A percentile compares a stretch with the other conserved stretches of the same genome.
phyloP scores from a whole-genome alignment of 768 basidiomycete species.

The Pleurotus salmoneostramineus region DNA sequence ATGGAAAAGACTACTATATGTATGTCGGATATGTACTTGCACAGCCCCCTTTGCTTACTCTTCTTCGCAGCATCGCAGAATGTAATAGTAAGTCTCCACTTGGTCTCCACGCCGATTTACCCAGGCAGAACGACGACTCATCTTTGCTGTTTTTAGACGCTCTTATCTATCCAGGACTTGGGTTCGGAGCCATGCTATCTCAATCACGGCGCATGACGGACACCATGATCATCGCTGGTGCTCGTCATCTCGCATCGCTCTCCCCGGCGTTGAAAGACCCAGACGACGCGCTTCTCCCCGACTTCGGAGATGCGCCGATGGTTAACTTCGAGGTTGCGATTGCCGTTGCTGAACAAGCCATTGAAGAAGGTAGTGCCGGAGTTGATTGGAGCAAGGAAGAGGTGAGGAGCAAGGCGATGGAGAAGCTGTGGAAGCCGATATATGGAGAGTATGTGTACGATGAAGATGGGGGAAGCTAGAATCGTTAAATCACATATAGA shows the following conservation, averaged over 20 bases:
- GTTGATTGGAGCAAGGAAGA: slow-evolving; percentile 58
- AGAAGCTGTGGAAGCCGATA: slow-evolving; percentile 58
- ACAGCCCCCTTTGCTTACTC: neutral
- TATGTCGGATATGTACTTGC: slow-evolving; percentile 26
- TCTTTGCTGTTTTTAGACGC: slow-evolving; percentile 38
- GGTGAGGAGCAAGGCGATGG: slow-evolving; percentile 45
- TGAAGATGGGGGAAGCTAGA: slow-evolving; percentile 38
- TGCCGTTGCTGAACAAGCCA: slow-evolving; percentile 75
- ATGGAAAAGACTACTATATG: slow-evolving; percentile 66
- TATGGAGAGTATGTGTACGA: slow-evolving; percentile 68
- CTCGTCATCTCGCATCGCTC: slow-evolving; percentile 67
- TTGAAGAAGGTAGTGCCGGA: slow-evolving; percentile 63
- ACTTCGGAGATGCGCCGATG: slow-evolving; percentile 66
- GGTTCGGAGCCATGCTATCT: slow-evolving; percentile 73
- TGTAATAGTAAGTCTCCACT: slow-evolving; percentile 51
- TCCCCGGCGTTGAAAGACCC: slow-evolving; percentile 74
- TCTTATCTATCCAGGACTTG: slow-evolving; percentile 82
- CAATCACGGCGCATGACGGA: slow-evolving; percentile 66
- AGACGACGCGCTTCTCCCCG: slow-evolving; percentile 69
- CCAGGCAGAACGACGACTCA: neutral
- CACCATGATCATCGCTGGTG: slow-evolving; percentile 86
- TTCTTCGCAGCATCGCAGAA: slow-evolving; percentile 55
- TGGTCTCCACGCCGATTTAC: too few species aligned
- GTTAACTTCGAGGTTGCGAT: slow-evolving; percentile 82
- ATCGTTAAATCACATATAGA: neutral